Conservation (phyloP, 345 rosid species). For the Bretschneidera sinensis region DNA sequence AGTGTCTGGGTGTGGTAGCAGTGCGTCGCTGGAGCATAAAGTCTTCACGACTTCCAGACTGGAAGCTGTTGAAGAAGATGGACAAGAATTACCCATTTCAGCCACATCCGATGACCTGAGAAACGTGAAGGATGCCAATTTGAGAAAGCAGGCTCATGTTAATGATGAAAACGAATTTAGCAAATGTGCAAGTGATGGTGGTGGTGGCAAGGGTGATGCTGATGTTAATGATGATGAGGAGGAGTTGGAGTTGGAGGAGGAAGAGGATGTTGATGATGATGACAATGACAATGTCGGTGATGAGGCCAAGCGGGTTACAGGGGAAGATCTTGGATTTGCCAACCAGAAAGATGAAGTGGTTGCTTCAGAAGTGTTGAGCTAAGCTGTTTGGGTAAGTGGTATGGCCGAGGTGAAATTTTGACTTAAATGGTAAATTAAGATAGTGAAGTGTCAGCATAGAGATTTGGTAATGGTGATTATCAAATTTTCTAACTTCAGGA, state of each 20-base stretch:
- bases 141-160: slow-evolving; percentile 4
- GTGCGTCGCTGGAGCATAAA: slow-evolving; percentile 10
- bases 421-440: no score
- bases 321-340: no score
- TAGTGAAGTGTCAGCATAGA: no score
- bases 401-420: no score
- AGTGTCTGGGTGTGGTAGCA: slow-evolving; percentile 3
- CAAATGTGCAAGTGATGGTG: not conserved
- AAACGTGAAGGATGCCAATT: slow-evolving; percentile 1
- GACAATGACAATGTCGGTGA: not conserved
- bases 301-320: not conserved
- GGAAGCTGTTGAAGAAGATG: slow-evolving; percentile 14
- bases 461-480: no score
- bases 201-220: not conserved
- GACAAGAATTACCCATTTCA: slow-evolving; percentile 3
- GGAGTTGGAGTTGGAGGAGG: not conserved
- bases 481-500: no score
- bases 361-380: no score
- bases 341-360: no score
- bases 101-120: not conserved
- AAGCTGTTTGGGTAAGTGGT: no score
- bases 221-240: not conserved
- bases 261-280: not conserved
- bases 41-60: not conserved
- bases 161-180: slow-evolving; percentile 3